phyloP scores from a whole-genome alignment of 352 stramenopile genomes.

The Aphanomyces invadans region DNA sequence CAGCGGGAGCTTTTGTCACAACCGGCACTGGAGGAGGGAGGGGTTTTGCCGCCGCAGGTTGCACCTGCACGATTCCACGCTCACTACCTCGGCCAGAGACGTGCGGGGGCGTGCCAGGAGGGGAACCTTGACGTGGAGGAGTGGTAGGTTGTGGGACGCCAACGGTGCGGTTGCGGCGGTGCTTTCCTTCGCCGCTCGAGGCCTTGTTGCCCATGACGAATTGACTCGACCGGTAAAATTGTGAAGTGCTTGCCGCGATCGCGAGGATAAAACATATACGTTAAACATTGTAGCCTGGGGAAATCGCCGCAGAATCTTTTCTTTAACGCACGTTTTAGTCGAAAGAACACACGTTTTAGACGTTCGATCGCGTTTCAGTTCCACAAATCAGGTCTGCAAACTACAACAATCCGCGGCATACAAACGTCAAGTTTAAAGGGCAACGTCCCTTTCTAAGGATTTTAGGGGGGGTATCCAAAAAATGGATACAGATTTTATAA shows the following conservation, averaged over 20 bases:
- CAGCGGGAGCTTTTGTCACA: background rate
- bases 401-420: background rate
- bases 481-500: background rate
- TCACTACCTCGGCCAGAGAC: background rate
- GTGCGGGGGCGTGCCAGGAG: constrained; percentile 16
- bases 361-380: too few relatives aligned
- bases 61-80: too few relatives aligned
- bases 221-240: constrained; percentile 11
- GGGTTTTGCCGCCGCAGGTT: constrained; percentile 1
- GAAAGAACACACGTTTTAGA: constrained; percentile 5
- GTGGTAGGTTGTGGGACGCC: constrained; percentile 4
- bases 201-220: background rate
- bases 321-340: constrained; percentile 3
- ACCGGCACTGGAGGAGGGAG: constrained; percentile 16
- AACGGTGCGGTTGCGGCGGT: constrained; percentile 5
- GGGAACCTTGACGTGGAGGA: background rate
- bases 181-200: constrained; percentile 2
- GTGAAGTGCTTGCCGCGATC: background rate
- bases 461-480: background rate
- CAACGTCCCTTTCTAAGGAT: background rate
- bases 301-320: background rate
- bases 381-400: too few relatives aligned
- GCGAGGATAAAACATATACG: background rate
- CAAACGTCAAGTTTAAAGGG: background rate
- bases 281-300: background rate